These are phyloP conservation scores for Microsporum ferrugineum DNA, from an alignment of 2,329 filamentous ascomycete genomes.

Conservation along the genomic window DNA sequence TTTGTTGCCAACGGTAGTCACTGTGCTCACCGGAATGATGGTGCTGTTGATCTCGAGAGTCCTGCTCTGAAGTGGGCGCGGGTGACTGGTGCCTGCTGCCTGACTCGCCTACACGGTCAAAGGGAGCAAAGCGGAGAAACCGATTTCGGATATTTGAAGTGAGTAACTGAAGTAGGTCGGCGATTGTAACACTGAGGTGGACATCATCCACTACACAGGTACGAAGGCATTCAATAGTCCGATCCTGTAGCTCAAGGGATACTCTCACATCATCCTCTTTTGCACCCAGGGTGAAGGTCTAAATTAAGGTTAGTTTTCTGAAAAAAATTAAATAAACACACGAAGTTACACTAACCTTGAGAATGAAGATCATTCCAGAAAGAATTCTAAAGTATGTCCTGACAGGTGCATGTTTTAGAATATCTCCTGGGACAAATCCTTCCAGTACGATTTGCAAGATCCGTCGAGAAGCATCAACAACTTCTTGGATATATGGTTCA, in stretches of 20 bases:
- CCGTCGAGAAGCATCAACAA: conserved; percentile 50
- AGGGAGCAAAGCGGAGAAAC: conserved; percentile 47
- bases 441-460: conserved; percentile 50
- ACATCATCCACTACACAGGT: conserved; percentile 55
- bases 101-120: conserved; percentile 35
- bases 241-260: conserved; percentile 47
- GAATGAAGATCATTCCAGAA: conserved; percentile 52
- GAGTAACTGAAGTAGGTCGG: conserved; percentile 48
- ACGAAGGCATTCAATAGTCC: conserved; percentile 47
- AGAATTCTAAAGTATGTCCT: conserved; percentile 55
- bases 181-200: conserved; percentile 51
- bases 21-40: conserved; percentile 11
- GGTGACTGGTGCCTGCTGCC: conserved; percentile 29
- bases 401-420: conserved; percentile 51
- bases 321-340: background rate
- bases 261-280: conserved; percentile 51
- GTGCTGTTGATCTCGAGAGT: conserved; percentile 6
- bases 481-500: conserved; percentile 50
- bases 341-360: conserved; percentile 39
- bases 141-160: conserved; percentile 47
- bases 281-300: conserved; percentile 52
- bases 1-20: conserved; percentile 11
- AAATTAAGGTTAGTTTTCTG: conserved; percentile 12
- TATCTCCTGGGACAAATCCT: conserved; percentile 46
- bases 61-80: conserved; percentile 20